A percentile compares a stretch with the other conserved stretches of the same genome.
Conservation (phyloP, 805 yeast genomes). For the Torulaspora microellipsoides region DNA sequence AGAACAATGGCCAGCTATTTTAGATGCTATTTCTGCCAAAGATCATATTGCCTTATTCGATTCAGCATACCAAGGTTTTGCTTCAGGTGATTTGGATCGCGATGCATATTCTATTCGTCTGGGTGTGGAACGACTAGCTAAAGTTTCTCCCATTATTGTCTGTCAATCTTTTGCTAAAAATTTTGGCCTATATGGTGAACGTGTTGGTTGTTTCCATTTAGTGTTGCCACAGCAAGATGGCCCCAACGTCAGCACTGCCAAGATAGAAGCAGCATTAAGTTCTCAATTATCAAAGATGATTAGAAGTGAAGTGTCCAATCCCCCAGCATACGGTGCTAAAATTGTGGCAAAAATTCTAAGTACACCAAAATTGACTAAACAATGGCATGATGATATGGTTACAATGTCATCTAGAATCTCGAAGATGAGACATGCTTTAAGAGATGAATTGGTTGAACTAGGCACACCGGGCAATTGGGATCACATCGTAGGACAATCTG, state of each 20-base stretch:
- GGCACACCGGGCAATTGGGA: slow-evolving; percentile 89
- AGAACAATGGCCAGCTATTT: slow-evolving; percentile 73
- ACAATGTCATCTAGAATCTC: slow-evolving; percentile 84
- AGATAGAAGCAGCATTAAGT: slow-evolving; percentile 51
- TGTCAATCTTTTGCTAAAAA: slow-evolving; percentile 97
- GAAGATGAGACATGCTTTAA: slow-evolving; percentile 68
- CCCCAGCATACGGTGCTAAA: slow-evolving; percentile 95
- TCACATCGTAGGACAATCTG: slow-evolving; percentile 85
- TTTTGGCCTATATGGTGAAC: slow-evolving; percentile 95
- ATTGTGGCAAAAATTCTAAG: slow-evolving; percentile 72
- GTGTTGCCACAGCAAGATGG: slow-evolving; percentile 43
- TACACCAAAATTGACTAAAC: slow-evolving; percentile 58
- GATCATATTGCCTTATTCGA: slow-evolving; percentile 83
- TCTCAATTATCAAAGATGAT: slow-evolving; percentile 74
- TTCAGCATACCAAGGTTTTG: slow-evolving; percentile 96
- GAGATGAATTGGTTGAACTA: slow-evolving; percentile 53
- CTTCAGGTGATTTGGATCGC: slow-evolving; percentile 75
- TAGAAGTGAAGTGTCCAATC: slow-evolving; percentile 84
- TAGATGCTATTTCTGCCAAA: slow-evolving; percentile 53
- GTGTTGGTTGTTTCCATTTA: slow-evolving; percentile 89
- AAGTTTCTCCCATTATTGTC: slow-evolving; percentile 57
- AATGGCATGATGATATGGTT: slow-evolving; percentile 80
- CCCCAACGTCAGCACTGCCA: slow-evolving; percentile 30
- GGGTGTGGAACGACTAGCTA: slow-evolving; percentile 47
- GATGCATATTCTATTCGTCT: slow-evolving; percentile 76